Evolutionary conservation across 177 flowering plant genomes (phyloP).

Genomic region (Tripterygium wilfordii): DNA sequence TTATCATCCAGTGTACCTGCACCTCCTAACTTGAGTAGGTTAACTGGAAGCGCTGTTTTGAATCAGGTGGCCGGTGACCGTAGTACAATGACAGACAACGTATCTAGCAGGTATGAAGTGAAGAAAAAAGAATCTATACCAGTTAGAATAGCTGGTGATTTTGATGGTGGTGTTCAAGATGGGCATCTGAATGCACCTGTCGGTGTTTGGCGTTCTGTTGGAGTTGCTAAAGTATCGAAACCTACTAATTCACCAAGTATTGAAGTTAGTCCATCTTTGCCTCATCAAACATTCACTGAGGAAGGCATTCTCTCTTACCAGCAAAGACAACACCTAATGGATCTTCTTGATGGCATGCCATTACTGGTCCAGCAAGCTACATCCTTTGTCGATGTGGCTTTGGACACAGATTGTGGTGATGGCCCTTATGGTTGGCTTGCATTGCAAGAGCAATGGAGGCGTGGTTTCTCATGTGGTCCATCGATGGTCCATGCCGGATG

Average conservation of each 20-base stretch:
- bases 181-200: conserved; percentile 72
- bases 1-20: conserved; percentile 34
- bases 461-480: conserved; percentile 93
- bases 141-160: conserved; percentile 81
- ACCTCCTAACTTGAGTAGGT: conserved; percentile 29
- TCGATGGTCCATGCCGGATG: conserved; percentile 96
- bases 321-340: conserved; percentile 82
- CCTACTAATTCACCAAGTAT: conserved; percentile 39
- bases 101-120: conserved; percentile 47
- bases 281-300: conserved; percentile 54
- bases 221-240: conserved; percentile 67
- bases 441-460: conserved; percentile 84
- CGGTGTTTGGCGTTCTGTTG: conserved; percentile 98
- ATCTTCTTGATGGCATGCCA: conserved; percentile 82
- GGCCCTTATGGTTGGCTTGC: conserved; percentile 98
- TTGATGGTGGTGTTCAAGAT: conserved; percentile 71
- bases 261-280: conserved; percentile 47
- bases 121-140: conserved; percentile 76
- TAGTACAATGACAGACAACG: conserved; percentile 39
- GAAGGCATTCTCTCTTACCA: conserved; percentile 56
- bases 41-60: conserved; percentile 26
- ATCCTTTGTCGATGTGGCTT: conserved; percentile 86
- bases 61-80: conserved; percentile 53
- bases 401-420: conserved; percentile 81
- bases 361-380: conserved; percentile 95